Conservation (phyloP, 148 eudicot genomes). For the Camellia sinensis region DNA sequence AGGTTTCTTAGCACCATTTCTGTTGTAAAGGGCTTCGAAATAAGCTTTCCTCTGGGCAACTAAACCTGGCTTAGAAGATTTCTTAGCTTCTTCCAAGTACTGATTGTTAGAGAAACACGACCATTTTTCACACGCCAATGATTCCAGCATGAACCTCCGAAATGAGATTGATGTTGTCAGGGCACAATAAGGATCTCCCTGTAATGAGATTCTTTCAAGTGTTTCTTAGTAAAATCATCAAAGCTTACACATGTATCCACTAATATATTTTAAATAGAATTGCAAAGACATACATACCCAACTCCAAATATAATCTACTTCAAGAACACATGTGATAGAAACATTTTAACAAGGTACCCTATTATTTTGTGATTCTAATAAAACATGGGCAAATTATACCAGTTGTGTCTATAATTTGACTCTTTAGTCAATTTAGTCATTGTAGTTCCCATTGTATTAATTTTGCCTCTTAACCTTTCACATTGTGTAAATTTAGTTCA, state of each 20-base stretch:
- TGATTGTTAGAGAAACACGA: constrained; percentile 68
- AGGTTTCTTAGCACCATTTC: constrained; percentile 31
- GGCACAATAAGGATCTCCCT: constrained; percentile 61
- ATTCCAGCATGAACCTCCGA: constrained; percentile 74
- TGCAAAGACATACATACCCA: neutral
- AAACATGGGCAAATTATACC: too few relatives aligned
- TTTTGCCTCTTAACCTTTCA: too few relatives aligned
- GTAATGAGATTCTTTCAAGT: constrained; percentile 15
- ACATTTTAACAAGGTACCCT: neutral
- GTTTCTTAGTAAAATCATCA: constrained; percentile 1
- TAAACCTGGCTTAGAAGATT: constrained; percentile 73
- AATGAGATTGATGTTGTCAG: constrained; percentile 73
- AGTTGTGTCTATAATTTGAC: too few relatives aligned
- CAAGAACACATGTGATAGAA: neutral
- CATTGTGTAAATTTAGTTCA: too few relatives aligned
- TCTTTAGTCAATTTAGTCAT: too few relatives aligned
- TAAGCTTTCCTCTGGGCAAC: constrained; percentile 90
- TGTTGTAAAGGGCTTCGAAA: constrained; percentile 78
- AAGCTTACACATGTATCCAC: neutral
- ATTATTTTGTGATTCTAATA: neutral
- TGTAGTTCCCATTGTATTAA: too few relatives aligned
- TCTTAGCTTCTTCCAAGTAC: constrained; percentile 80
- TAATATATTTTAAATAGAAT: neutral
- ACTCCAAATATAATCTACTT: neutral
- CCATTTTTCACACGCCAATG: constrained; percentile 78